A percentile compares a stretch with the other conserved stretches of the same genome.
phyloP scores from a whole-genome alignment of 2,329 filamentous ascomycete species.

The Fusarium aywerte region DNA sequence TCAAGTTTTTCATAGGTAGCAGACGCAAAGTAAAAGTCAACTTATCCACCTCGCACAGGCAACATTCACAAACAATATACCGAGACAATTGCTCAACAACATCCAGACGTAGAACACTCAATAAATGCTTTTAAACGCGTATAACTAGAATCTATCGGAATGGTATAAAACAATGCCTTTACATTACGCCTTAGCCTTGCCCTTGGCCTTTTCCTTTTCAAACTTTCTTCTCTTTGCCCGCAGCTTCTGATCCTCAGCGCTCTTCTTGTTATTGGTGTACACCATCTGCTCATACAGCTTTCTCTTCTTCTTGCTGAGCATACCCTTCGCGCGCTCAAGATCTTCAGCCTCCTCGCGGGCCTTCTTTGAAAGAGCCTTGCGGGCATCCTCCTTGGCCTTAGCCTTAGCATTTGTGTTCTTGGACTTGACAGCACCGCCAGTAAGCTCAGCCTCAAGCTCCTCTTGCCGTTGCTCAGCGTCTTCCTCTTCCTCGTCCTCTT shows the following conservation, averaged over 20 bases:
- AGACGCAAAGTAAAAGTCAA: neutral
- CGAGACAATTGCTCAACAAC: neutral
- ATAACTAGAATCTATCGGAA: slow-evolving; percentile 46
- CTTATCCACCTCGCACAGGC: slow-evolving; percentile 17
- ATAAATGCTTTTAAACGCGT: slow-evolving; percentile 39
- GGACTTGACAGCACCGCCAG: slow-evolving; percentile 70
- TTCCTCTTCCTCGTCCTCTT: slow-evolving; percentile 64
- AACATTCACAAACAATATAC: slow-evolving; percentile 1
- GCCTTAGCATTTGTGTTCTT: slow-evolving; percentile 61
- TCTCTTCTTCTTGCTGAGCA: slow-evolving; percentile 97
- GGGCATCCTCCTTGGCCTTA: slow-evolving; percentile 75
- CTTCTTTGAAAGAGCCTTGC: slow-evolving; percentile 76
- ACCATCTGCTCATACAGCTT: slow-evolving; percentile 98
- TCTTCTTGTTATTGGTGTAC: slow-evolving; percentile 93
- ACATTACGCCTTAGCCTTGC: slow-evolving; percentile 52
- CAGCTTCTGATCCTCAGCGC: slow-evolving; percentile 87
- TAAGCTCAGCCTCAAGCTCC: slow-evolving; percentile 92
- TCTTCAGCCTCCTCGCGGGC: slow-evolving; percentile 84
- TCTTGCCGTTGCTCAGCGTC: slow-evolving; percentile 81
- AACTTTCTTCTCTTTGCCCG: slow-evolving; percentile 90
- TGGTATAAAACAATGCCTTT: slow-evolving; percentile 46
- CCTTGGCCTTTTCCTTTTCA: slow-evolving; percentile 71
- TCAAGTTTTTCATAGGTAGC: slow-evolving; percentile 27
- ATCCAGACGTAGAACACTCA: neutral
- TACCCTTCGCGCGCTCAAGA: slow-evolving; percentile 92